phyloP scores from a whole-genome alignment of 176 grass and related monocot genomes.

The Eragrostis nindensis region DNA sequence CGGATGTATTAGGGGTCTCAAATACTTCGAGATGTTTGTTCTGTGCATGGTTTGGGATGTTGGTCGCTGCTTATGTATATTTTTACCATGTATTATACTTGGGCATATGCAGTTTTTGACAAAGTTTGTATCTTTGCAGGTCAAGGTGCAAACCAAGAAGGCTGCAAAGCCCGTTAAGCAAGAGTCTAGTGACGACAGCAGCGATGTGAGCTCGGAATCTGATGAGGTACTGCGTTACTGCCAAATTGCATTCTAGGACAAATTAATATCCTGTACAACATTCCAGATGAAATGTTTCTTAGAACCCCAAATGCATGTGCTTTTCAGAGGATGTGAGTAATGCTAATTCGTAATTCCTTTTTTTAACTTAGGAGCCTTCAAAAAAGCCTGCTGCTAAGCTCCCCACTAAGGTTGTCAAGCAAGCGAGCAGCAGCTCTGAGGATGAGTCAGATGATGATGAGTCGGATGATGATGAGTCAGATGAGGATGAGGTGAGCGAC shows the following conservation, averaged over 20 bases:
- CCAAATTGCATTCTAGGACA: not conserved
- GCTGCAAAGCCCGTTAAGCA: slow-evolving; percentile 45
- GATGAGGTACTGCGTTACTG: slow-evolving; percentile 57
- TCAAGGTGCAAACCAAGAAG: slow-evolving; percentile 65
- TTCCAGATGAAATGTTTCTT: too few species aligned
- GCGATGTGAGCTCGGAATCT: slow-evolving; percentile 59
- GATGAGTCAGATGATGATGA: slow-evolving; percentile 57
- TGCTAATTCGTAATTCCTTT: slow-evolving; percentile 17
- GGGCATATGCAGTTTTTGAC: not conserved
- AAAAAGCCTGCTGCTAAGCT: slow-evolving; percentile 57
- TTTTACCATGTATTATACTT: not conserved
- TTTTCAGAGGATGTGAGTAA: not conserved
- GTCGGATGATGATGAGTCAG: slow-evolving; percentile 47
- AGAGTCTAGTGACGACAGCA: slow-evolving; percentile 60
- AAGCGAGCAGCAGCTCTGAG: slow-evolving; percentile 50
- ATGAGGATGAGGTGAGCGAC: slow-evolving; percentile 45
- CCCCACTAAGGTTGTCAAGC: slow-evolving; percentile 4
- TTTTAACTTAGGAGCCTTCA: slow-evolving; percentile 55
- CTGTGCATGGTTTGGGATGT: not conserved
- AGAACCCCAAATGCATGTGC: too few species aligned
- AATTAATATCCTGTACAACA: too few species aligned
- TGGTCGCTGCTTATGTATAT: not conserved
- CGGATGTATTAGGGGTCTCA: not conserved
- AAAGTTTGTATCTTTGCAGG: slow-evolving; percentile 25
- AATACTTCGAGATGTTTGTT: not conserved